Evolutionary conservation across 805 yeast genomes (phyloP).

Genomic region (Candida chilensis): DNA sequence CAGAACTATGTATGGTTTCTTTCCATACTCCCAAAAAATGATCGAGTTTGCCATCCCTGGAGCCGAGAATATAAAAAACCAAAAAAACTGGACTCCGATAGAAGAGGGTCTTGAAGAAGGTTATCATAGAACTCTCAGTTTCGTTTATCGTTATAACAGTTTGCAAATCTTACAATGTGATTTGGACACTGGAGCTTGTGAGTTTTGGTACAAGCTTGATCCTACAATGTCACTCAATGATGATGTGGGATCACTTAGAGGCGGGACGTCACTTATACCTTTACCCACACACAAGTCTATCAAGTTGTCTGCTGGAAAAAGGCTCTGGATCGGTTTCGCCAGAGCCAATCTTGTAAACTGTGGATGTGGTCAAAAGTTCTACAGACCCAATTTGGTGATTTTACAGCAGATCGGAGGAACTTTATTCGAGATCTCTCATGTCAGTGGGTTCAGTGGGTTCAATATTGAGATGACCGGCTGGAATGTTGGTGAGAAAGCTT

Average conservation of each 20-base stretch:
- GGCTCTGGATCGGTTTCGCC: constrained; percentile 28
- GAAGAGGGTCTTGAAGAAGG: constrained; percentile 3
- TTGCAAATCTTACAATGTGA: constrained; percentile 7
- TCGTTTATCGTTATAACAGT: constrained; percentile 7
- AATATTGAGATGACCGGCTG: constrained; percentile 19
- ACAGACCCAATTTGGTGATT: constrained; percentile 29
- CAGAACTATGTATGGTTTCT: constrained; percentile 3
- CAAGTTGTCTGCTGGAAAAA: constrained; percentile 12
- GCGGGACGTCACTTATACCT: constrained; percentile 1
- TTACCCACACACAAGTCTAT: constrained; percentile 5
- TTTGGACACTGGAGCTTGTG: constrained; percentile 1
- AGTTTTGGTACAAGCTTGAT: constrained; percentile 1
- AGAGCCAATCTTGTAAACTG: constrained; percentile 25
- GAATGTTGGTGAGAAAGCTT: constrained; percentile 2
- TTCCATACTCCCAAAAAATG: constrained; percentile 1
- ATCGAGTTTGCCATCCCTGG: constrained; percentile 2
- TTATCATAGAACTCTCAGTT: constrained; percentile 5
- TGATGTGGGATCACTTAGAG: constrained; percentile 1
- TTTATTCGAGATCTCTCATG: constrained; percentile 13
- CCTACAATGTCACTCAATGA: neutral
- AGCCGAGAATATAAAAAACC: constrained; percentile 3
- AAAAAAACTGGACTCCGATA: constrained; percentile 17
- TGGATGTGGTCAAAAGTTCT: constrained; percentile 29
- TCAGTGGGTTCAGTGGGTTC: constrained; percentile 16
- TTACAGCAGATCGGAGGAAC: constrained; percentile 11